Evolutionary conservation across 257 asterid genomes (phyloP).

Genomic region (Primulina eburnea): DNA sequence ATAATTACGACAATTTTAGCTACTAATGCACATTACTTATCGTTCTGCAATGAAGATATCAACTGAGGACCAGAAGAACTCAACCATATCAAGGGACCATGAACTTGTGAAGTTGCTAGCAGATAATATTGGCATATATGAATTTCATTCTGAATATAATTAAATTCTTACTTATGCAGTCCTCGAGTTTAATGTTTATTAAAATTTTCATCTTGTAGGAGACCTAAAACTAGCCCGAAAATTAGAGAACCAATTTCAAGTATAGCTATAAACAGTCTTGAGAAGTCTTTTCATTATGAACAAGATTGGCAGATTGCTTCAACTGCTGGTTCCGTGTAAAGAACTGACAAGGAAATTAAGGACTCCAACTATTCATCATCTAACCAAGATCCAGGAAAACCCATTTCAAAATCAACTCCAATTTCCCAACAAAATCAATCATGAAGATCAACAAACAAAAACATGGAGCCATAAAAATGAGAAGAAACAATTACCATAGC

Average conservation of each 20-base stretch:
- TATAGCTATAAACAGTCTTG: background rate
- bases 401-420: conserved; percentile 25
- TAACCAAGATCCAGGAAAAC: conserved; percentile 49
- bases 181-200: no score
- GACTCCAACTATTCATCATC: conserved; percentile 22
- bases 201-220: no score
- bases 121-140: no score
- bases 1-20: no score
- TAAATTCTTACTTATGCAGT: no score
- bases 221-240: background rate
- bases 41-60: no score
- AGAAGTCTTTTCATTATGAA: no score
- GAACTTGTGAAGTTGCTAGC: no score
- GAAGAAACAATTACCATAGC: conserved; percentile 44
- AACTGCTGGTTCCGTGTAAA: conserved; percentile 27
- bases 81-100: background rate
- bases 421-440: conserved; percentile 1
- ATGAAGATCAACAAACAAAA: background rate
- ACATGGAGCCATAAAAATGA: background rate
- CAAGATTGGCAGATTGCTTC: background rate
- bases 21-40: no score
- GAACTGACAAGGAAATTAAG: conserved; percentile 16
- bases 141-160: no score
- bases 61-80: background rate
- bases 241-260: background rate